Conservation (phyloP, 192 early-diverging fungal genomes). For the Lunasporangiospora selenospora region DNA sequence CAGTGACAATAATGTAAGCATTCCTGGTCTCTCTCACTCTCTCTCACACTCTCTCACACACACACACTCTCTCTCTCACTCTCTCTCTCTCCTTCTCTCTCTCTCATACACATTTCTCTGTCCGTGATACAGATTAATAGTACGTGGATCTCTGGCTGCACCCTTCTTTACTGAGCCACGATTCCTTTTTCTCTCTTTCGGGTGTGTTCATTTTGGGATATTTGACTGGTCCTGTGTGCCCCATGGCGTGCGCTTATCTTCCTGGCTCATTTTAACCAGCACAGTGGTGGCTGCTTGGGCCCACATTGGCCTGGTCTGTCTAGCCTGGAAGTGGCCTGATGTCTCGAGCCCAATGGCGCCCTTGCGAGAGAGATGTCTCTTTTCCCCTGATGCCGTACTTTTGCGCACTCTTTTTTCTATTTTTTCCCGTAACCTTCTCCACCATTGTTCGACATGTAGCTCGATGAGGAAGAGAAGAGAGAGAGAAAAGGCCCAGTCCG, state of each 20-base stretch:
- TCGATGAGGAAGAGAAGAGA: too few relatives aligned
- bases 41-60: neutral
- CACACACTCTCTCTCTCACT: neutral
- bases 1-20: conserved; percentile 2
- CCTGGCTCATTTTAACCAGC: too few relatives aligned
- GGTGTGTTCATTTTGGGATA: neutral
- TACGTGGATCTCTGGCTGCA: neutral
- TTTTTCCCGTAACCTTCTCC: neutral
- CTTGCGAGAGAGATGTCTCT: too few relatives aligned
- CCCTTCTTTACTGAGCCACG: neutral
- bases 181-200: neutral
- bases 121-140: neutral
- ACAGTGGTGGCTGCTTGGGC: too few relatives aligned
- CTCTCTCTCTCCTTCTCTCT: neutral
- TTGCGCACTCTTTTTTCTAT: neutral
- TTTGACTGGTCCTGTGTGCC: neutral
- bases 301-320: too few relatives aligned
- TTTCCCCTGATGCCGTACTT: neutral
- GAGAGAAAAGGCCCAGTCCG: too few relatives aligned
- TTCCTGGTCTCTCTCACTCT: neutral
- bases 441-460: too few relatives aligned
- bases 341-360: too few relatives aligned
- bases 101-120: neutral
- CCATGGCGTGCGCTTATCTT: too few relatives aligned
- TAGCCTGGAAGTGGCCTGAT: too few relatives aligned